Percentiles rank a stretch among this genome's conserved stretches.
These are phyloP conservation scores for Kappamyces sp. DNA, from an alignment of 192 early-diverging fungal species.

Conservation along the genomic window DNA sequence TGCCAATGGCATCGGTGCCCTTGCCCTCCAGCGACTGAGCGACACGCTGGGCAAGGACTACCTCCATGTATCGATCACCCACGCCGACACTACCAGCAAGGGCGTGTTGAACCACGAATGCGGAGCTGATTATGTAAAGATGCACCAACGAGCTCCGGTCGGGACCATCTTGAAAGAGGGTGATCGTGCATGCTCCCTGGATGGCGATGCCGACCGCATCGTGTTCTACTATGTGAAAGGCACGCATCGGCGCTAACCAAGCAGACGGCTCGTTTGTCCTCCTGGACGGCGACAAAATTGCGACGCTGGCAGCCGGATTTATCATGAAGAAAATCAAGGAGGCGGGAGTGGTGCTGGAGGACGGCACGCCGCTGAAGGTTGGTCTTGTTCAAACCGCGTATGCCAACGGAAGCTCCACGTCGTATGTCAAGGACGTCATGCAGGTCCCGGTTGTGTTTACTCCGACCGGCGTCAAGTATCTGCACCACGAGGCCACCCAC, in stretches of 20 bases:
- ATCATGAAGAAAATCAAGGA: slow-evolving; percentile 82
- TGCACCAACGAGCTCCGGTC: slow-evolving; percentile 70
- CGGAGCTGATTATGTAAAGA: slow-evolving; percentile 98
- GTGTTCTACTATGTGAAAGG: slow-evolving; percentile 87
- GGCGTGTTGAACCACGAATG: slow-evolving; percentile 85
- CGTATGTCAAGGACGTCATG: slow-evolving; percentile 83
- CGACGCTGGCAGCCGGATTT: slow-evolving; percentile 86
- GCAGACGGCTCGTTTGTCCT: slow-evolving; percentile 70
- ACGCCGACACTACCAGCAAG: slow-evolving; percentile 62
- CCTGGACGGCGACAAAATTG: slow-evolving; percentile 98
- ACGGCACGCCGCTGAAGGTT: slow-evolving; percentile 56
- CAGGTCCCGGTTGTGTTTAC: slow-evolving; percentile 93
- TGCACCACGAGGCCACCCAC: slow-evolving; percentile 96
- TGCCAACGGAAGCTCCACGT: slow-evolving; percentile 94
- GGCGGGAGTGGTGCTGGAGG: slow-evolving; percentile 62
- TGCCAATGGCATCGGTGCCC: slow-evolving; percentile 96
- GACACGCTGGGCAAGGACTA: slow-evolving; percentile 57
- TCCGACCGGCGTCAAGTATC: slow-evolving; percentile 96
- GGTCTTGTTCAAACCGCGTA: slow-evolving; percentile 99
- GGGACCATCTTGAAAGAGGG: slow-evolving; percentile 59
- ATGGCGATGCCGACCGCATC: slow-evolving; percentile 98
- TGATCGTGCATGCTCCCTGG: slow-evolving; percentile 82
- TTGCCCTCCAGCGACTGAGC: slow-evolving; percentile 72
- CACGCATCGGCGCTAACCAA: slow-evolving; percentile 35
- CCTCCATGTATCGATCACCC: slow-evolving; percentile 62